These are phyloP conservation scores for Aspergillus diversus DNA, from an alignment of 495 filamentous ascomycete genomes.

Conservation along the genomic window DNA sequence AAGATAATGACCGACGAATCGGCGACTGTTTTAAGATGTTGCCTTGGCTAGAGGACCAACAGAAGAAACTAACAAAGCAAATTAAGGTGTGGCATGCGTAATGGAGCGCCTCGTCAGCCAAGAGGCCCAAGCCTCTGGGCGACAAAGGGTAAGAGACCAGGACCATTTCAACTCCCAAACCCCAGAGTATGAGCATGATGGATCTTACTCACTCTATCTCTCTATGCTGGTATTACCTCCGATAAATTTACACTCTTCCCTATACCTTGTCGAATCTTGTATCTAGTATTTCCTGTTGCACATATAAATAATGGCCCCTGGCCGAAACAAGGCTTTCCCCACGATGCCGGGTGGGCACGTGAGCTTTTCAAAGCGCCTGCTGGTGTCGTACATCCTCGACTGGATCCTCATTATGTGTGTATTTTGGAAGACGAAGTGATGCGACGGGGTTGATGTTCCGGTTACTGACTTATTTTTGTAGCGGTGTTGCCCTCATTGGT, in stretches of 20 bases:
- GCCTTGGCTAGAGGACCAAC: background rate
- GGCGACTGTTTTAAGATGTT: background rate
- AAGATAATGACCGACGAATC: background rate
- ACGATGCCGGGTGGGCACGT: slow-evolving; percentile 8
- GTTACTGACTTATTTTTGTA: slow-evolving; percentile 21
- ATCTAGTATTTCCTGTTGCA: background rate
- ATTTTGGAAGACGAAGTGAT: background rate
- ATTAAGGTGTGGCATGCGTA: slow-evolving; percentile 5
- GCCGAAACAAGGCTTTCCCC: background rate
- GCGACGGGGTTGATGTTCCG: background rate
- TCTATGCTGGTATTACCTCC: background rate
- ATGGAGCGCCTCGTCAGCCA: background rate
- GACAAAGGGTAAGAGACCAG: background rate
- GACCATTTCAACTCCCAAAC: background rate
- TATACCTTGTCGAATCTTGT: background rate
- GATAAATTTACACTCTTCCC: background rate
- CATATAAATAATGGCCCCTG: slow-evolving; percentile 1
- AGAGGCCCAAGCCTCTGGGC: background rate
- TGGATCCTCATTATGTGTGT: slow-evolving; percentile 58
- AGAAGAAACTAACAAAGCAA: background rate
- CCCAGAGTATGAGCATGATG: background rate
- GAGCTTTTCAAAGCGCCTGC: slow-evolving; percentile 39
- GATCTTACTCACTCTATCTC: background rate
- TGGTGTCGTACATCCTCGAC: slow-evolving; percentile 56
- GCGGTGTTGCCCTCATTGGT: slow-evolving; percentile 51